Conservation (phyloP, 2,329 filamentous ascomycete genomes). For the Parastagonospora avenae region DNA sequence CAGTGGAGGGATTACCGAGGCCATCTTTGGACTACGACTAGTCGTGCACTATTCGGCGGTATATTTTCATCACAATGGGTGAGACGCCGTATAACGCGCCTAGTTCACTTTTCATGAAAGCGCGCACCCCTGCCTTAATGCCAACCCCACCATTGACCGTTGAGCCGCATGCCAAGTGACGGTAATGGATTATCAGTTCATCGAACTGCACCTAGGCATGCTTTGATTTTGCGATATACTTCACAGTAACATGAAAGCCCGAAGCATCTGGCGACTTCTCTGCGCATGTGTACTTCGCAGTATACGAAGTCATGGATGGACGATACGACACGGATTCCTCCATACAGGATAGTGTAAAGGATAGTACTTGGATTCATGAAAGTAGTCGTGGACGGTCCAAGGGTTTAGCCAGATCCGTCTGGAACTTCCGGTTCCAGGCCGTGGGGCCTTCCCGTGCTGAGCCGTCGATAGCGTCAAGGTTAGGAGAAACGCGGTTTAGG, state of each 20-base stretch:
- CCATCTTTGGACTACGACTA: not conserved
- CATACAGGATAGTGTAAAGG: not conserved
- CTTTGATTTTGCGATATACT: too few species aligned
- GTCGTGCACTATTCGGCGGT: not conserved
- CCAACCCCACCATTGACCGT: not conserved
- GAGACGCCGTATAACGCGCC: not conserved
- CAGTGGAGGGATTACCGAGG: not conserved
- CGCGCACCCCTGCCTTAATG: not conserved
- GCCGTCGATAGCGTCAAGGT: conserved; percentile 14
- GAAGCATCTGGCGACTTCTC: too few species aligned
- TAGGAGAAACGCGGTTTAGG: conserved; percentile 2
- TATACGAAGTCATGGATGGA: too few species aligned
- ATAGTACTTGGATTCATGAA: not conserved
- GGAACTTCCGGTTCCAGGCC: conserved; percentile 10
- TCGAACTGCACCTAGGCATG: too few species aligned
- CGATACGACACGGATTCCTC: not conserved
- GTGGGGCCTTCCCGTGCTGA: conserved; percentile 1
- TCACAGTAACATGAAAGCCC: too few species aligned
- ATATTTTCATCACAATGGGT: not conserved
- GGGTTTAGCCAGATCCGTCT: conserved; percentile 1
- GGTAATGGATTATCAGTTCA: too few species aligned
- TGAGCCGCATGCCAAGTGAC: too few species aligned
- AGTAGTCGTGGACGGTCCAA: not conserved
- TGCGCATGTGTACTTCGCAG: too few species aligned
- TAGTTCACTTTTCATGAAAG: not conserved